Conservation (phyloP, 2,329 filamentous ascomycete genomes). For the Fusarium subtropicale region DNA sequence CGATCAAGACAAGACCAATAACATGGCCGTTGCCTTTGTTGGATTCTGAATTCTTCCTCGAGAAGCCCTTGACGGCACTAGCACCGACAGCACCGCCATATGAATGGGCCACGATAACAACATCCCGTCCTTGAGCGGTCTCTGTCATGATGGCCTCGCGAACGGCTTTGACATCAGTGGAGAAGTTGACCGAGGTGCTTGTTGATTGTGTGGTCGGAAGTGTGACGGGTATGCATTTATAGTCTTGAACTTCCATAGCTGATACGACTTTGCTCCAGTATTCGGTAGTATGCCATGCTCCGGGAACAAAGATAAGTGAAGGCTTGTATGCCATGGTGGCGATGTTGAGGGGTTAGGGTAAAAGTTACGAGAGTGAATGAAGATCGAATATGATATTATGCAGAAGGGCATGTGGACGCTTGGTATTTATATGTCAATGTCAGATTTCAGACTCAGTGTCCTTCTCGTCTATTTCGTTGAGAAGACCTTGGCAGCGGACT, state of each 20-base stretch:
- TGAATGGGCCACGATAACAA: slow-evolving; percentile 61
- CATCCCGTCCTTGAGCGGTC: slow-evolving; percentile 53
- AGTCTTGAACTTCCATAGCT: slow-evolving; percentile 49
- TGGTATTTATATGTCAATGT: neutral
- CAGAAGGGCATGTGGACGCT: neutral
- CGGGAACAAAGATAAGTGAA: slow-evolving; percentile 59
- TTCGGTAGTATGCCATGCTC: slow-evolving; percentile 59
- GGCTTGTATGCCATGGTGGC: slow-evolving; percentile 43
- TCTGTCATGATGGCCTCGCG: slow-evolving; percentile 53
- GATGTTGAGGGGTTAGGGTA: neutral
- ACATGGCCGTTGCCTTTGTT: slow-evolving; percentile 50
- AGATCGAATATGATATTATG: accelerated
- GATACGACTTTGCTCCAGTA: slow-evolving; percentile 53
- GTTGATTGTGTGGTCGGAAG: slow-evolving; percentile 54
- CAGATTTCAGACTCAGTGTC: accelerated
- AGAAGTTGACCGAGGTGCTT: slow-evolving; percentile 53
- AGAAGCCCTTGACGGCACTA: slow-evolving; percentile 59
- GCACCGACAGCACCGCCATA: slow-evolving; percentile 61
- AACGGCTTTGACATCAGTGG: slow-evolving; percentile 56
- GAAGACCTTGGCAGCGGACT: neutral
- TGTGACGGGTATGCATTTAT: slow-evolving; percentile 52
- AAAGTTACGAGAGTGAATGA: neutral
- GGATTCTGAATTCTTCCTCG: slow-evolving; percentile 23
- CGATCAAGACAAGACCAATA: slow-evolving; percentile 58
- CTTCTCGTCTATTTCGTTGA: neutral